Conservation (phyloP, 345 rosid species). For the Draba incana region DNA sequence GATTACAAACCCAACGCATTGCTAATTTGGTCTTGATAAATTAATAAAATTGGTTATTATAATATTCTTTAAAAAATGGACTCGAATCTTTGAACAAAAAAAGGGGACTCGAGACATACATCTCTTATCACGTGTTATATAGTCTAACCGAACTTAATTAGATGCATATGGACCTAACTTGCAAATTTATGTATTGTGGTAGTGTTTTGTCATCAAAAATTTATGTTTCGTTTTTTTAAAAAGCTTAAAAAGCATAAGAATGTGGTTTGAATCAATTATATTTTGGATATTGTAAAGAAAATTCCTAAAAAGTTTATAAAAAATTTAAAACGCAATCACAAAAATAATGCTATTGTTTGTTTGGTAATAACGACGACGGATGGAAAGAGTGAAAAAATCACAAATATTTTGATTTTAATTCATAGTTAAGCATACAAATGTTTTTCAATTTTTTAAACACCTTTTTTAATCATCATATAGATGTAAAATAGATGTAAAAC, state of each 20-base stretch:
- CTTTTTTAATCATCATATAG: background rate
- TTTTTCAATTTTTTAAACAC: background rate
- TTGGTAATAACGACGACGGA: background rate
- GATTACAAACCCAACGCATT: background rate
- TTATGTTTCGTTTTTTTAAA: background rate
- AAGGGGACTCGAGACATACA: background rate
- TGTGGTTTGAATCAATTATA: background rate
- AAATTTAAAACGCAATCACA: background rate
- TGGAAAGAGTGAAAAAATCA: background rate
- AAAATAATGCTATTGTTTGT: background rate
- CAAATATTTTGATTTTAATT: background rate
- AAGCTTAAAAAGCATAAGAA: background rate
- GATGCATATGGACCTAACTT: background rate
- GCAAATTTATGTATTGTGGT: no score
- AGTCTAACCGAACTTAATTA: background rate
- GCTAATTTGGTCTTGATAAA: slow-evolving; percentile 4
- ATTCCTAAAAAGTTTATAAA: background rate
- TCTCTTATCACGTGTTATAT: background rate
- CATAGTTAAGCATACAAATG: slow-evolving; percentile 1
- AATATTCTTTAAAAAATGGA: no score
- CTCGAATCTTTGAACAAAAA: no score
- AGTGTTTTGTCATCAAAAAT: background rate
- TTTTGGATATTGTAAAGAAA: background rate
- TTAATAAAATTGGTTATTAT: background rate
- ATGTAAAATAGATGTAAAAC: background rate